A percentile compares a stretch with the other conserved stretches of the same genome.
Conservation (phyloP, 2,329 filamentous ascomycete species). For the Cladosporium sp. region DNA sequence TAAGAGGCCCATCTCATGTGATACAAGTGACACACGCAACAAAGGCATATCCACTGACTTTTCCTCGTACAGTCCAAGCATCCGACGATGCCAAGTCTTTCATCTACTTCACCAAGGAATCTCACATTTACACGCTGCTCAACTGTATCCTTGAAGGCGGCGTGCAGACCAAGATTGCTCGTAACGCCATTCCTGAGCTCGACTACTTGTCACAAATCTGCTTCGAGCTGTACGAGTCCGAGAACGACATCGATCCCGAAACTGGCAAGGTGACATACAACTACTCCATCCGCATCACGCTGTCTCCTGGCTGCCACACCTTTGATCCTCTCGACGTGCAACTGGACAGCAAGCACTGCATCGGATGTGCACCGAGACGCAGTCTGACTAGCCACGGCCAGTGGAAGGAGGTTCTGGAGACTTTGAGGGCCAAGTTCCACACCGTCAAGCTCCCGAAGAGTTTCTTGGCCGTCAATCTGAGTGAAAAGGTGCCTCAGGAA, state of each 20-base stretch:
- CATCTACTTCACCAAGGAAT: constrained; percentile 99
- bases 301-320: constrained; percentile 92
- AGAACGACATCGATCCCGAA: constrained; percentile 66
- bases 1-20: not conserved
- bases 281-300: constrained; percentile 93
- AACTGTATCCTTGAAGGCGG: constrained; percentile 98
- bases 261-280: constrained; percentile 53
- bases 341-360: constrained; percentile 92
- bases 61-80: constrained; percentile 63
- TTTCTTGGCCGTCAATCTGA: constrained; percentile 49
- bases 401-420: constrained; percentile 97
- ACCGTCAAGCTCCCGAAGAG: constrained; percentile 56
- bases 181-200: constrained; percentile 91
- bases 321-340: constrained; percentile 95
- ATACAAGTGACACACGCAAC: not conserved
- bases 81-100: constrained; percentile 92
- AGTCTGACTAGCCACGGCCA: constrained; percentile 87
- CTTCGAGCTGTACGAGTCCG: constrained; percentile 95
- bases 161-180: constrained; percentile 92
- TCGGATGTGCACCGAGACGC: constrained; percentile 85
- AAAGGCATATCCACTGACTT: not conserved
- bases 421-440: constrained; percentile 88
- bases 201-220: constrained; percentile 97
- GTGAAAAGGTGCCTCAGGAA: constrained; percentile 45
- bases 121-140: constrained; percentile 94